Conservation (phyloP, 1,284 basidiomycete genomes). For the Apiotrichum brassicae region DNA sequence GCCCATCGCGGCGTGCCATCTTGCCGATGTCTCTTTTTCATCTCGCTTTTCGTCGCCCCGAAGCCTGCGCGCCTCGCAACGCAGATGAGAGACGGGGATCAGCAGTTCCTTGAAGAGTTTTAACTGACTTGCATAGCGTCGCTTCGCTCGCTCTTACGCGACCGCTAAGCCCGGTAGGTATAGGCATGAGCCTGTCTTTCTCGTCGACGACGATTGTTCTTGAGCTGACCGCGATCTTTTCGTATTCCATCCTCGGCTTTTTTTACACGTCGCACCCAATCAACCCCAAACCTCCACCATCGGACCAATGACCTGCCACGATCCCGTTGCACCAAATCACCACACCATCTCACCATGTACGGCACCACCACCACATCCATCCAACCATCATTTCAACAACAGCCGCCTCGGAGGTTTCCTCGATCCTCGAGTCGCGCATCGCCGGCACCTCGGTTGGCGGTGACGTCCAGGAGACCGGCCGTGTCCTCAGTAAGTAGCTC, state of each 20-base stretch:
- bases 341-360: no score
- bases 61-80: no score
- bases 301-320: conserved; percentile 2
- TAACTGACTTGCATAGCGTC: conserved; percentile 6
- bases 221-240: not conserved
- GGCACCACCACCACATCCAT: conserved; percentile 4
- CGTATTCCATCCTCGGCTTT: not conserved
- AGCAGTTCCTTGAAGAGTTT: not conserved
- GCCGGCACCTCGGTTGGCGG: conserved; percentile 81
- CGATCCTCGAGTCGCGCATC: conserved; percentile 98
- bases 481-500: conserved; percentile 76
- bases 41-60: no score
- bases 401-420: conserved; percentile 99
- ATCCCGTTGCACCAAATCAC: not conserved
- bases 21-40: no score
- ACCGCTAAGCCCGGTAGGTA: conserved; percentile 91
- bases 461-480: conserved; percentile 98
- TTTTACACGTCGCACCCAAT: conserved; percentile 17
- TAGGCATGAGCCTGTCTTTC: not conserved
- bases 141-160: conserved; percentile 64
- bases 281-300: conserved; percentile 48
- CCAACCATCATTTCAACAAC: conserved; percentile 6
- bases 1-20: no score
- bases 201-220: not conserved
- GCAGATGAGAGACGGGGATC: no score